Base-by-base conservation (phyloP, 495 filamentous ascomycete species). In the Terfezia boudieri region DNA sequence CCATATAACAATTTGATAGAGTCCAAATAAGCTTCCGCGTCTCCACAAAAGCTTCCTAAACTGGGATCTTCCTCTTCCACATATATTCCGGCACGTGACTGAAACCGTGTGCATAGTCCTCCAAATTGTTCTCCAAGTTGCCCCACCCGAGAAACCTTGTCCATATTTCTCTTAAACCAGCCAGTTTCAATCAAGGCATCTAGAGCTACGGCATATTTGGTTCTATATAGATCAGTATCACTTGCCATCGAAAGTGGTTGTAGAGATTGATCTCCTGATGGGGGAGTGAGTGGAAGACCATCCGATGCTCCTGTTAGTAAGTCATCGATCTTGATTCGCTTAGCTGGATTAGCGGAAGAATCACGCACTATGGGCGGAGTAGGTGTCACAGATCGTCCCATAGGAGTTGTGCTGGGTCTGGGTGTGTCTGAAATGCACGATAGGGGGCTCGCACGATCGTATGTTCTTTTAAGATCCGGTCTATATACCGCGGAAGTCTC, bases 301-400 rank as follows among this genome's bases (percentile, higher is more conserved):
- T 58, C 55, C 17, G 61, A 57, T 37, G 55, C 54, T 52, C 60
- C 62, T 9, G 62, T 61, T n/a, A 65, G 53, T 23, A 65, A 56
- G 38, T 65, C 62, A 56, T 58, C 62, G 9, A 65, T 64, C 53
- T 64, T 65, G 50, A 65, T 65, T 32, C 62, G 61, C 57, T 65
- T 65, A 43, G 62, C 62, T 46, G 59, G 41, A 37, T 55, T 63
- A 37, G 54, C 53, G 48, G 56, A 56, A 49, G 53, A 61, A 51
- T 64, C 61, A 46, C 54, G 61, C 1, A 52, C 35, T 16, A 53
- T 60, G 35, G 46, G 35, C 22, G 48, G 14, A 4, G 49, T 51
- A 46, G 62, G 59, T 46, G 62, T 61, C 36, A 57, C 53, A 41
- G 62, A 64, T 11, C 59, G 62, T 22, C 59, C 59, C n/a, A 64